Conservation (phyloP, 2,329 filamentous ascomycete genomes). For the Ilyonectria sp. region DNA sequence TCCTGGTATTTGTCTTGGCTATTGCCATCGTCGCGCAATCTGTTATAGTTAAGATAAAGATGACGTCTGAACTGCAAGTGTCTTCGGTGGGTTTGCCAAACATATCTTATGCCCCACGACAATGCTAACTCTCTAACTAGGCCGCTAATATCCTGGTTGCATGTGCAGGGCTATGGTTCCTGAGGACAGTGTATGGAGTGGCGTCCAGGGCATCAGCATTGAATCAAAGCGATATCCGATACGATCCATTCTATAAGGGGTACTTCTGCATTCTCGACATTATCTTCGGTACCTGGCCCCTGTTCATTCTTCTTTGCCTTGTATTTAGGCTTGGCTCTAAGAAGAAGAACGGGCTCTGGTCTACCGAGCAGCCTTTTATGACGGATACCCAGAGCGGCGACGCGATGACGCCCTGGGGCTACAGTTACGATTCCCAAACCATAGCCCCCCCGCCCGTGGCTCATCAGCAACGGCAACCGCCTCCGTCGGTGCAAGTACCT, state of each 20-base stretch:
- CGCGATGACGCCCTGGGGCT: constrained; percentile 42
- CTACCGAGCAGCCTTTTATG: constrained; percentile 38
- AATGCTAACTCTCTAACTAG: constrained; percentile 28
- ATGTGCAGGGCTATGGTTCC: constrained; percentile 44
- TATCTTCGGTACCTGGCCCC: constrained; percentile 44
- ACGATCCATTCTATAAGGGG: background rate
- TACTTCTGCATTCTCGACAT: constrained; percentile 42
- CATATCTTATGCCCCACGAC: background rate
- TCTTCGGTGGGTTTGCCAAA: constrained; percentile 31
- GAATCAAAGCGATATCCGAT: constrained; percentile 15
- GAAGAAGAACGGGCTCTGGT: constrained; percentile 48
- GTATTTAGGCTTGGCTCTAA: constrained; percentile 47
- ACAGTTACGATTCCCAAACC: constrained; percentile 31
- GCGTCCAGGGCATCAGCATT: constrained; percentile 31
- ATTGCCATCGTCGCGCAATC: constrained; percentile 33
- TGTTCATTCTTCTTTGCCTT: constrained; percentile 46
- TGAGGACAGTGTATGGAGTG: constrained; percentile 46
- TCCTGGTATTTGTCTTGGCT: constrained; percentile 38
- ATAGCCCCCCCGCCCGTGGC: background rate
- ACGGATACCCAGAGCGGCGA: constrained; percentile 8
- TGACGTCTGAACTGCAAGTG: constrained; percentile 30
- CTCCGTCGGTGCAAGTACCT: background rate
- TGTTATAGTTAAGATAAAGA: constrained; percentile 39
- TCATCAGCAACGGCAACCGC: constrained; percentile 11
- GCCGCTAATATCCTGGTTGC: constrained; percentile 43